These are phyloP conservation scores for Quercus aquifolioides DNA, from an alignment of 306 rosid genomes.

Conservation along the genomic window DNA sequence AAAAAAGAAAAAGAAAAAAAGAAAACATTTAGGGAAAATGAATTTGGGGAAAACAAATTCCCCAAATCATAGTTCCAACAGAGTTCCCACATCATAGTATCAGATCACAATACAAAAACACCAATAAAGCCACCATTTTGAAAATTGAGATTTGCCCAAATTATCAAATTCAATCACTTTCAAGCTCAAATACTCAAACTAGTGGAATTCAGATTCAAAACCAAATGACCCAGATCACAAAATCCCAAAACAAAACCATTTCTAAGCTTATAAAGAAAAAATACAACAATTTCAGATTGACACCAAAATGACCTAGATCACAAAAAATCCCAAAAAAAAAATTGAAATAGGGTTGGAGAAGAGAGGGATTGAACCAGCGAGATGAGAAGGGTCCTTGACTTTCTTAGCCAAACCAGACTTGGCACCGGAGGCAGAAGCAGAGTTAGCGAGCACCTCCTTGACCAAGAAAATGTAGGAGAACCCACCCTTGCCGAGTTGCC, in stretches of 20 bases:
- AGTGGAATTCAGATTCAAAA: not conserved
- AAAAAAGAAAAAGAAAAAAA: no score
- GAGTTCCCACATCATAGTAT: no score
- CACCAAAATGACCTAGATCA: not conserved
- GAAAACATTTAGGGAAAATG: no score
- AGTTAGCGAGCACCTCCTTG: conserved; percentile 61
- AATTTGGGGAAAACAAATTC: no score
- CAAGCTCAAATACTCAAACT: not conserved
- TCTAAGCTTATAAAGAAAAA: not conserved
- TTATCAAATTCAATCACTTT: not conserved
- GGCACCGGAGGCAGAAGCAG: conserved; percentile 29
- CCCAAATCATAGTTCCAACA: not conserved
- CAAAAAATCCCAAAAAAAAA: not conserved
- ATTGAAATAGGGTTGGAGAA: not conserved
- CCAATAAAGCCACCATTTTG: no score
- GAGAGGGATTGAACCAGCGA: conserved; percentile 56
- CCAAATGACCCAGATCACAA: conserved; percentile 25
- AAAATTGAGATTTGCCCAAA: no score
- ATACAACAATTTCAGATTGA: not conserved
- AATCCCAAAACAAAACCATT: not conserved
- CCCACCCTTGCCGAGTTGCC: conserved; percentile 99
- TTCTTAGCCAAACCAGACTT: conserved; percentile 58
- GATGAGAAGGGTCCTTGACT: conserved; percentile 68
- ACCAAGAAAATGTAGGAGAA: conserved; percentile 81
- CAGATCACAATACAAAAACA: no score